Evolutionary conservation across 768 basidiomycete genomes (phyloP).

Genomic region (Auricularia cornea): DNA sequence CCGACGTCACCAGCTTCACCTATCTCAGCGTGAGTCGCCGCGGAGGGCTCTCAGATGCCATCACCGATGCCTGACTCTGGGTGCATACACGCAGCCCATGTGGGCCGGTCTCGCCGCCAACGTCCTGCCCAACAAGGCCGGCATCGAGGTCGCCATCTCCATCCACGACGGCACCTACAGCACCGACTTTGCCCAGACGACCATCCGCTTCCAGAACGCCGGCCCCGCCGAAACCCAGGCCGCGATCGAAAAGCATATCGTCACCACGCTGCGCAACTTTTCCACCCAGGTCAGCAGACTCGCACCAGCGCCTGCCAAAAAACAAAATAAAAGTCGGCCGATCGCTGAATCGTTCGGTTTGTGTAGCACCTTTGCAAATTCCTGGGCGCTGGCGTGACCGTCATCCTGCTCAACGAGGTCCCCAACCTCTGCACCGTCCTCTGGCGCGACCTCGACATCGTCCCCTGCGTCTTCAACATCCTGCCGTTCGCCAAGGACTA

Average conservation of each 20-base stretch:
- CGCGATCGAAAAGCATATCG: conserved; percentile 54
- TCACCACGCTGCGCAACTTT: conserved; percentile 63
- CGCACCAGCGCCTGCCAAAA: background rate
- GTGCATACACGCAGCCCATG: conserved; percentile 53
- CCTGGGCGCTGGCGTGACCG: conserved; percentile 72
- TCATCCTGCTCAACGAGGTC: conserved; percentile 63
- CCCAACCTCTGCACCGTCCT: conserved; percentile 81
- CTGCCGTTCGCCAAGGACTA: conserved; percentile 59
- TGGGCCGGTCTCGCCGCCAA: conserved; percentile 75
- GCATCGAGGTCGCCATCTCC: conserved; percentile 67
- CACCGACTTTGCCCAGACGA: conserved; percentile 62
- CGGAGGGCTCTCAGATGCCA: background rate
- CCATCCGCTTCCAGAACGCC: conserved; percentile 43
- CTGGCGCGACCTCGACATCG: conserved; percentile 77
- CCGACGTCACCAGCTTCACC: conserved; percentile 47
- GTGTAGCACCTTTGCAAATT: conserved; percentile 85
- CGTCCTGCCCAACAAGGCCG: conserved; percentile 47
- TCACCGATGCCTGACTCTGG: conserved; percentile 12
- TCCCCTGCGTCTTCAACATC: conserved; percentile 56
- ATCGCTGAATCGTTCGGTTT: conserved; percentile 14
- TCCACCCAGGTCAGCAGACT: conserved; percentile 24
- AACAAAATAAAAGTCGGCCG: background rate
- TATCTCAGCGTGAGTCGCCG: conserved; percentile 51
- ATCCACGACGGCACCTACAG: conserved; percentile 81
- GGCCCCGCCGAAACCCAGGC: conserved; percentile 48